Evolutionary conservation across 768 basidiomycete species (phyloP), one percentile per base, ranked within the genome.

Genomic region (Lactarius hengduanensis): DNA sequence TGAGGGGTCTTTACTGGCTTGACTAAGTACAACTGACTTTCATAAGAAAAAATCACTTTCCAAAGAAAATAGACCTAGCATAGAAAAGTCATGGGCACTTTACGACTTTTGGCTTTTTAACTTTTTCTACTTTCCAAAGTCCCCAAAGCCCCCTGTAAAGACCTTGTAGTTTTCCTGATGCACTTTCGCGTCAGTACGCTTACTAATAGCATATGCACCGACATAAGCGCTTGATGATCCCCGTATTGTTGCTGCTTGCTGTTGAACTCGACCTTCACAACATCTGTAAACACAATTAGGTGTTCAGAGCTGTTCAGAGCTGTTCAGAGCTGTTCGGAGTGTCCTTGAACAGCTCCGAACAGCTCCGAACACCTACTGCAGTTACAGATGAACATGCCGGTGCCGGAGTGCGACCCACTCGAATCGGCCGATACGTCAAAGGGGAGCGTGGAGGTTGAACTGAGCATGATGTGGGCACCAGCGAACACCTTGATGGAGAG

Each of bases 401-500:
- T 40, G 22, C 26, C 13, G 10, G n/a, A 6, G 30, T 4, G 50
- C 16, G 50, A 38, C 30, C 32, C 40, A 4, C 18, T 7, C 5
- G 8, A n/a, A 3, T 63, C 32, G 13, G 50, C 40, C 9, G 57
- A 59, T 10, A 8, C 11, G 3, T 59, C 34, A 18, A 47, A 45
- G 20, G 66, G 32, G n/a, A n/a, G 57, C 22, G 7, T 63, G 62
- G 30, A 67, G 66, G 57, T 67, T 26, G 26, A 26, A 26, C 26
- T 67, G 9, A 67, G 66, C 9, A 67, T 57, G 40, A 67, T 22
- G 41, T 50, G 61, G n/a, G n/a, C 61, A 34, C 66, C 66, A 1
- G 66, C 57, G 2, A 67, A 67, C 15, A 62, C 62, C 32, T 67
- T 61, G 16, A 67, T 47, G 2, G 66, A 67, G 13, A 67, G 61